Conservation (phyloP, 129 eudicot genomes). For the Saussurea involucrata region DNA sequence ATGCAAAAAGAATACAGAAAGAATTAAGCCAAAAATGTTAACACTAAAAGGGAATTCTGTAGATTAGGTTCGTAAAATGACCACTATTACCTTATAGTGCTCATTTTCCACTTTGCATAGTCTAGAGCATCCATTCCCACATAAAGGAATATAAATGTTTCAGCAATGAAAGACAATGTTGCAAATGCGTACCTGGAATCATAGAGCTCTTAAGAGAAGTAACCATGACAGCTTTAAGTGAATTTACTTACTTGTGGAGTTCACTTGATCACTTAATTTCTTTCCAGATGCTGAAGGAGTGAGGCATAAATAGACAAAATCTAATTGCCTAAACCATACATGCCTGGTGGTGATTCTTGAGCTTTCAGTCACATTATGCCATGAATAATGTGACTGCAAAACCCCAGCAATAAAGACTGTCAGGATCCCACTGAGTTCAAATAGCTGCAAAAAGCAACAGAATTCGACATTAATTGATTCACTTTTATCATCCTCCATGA, state of each 20-base stretch:
- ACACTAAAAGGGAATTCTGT: neutral
- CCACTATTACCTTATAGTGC: constrained; percentile 49
- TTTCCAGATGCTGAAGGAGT: constrained; percentile 1
- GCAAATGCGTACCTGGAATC: constrained; percentile 82
- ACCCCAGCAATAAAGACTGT: constrained; percentile 87
- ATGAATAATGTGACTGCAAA: constrained; percentile 89
- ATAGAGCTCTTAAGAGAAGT: constrained; percentile 4
- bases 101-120: constrained; percentile 77
- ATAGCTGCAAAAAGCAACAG: constrained; percentile 51
- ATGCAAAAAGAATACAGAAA: neutral
- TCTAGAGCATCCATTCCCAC: constrained; percentile 96
- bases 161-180: constrained; percentile 87
- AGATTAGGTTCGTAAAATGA: neutral
- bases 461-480: neutral
- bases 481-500: neutral
- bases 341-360: constrained; percentile 86
- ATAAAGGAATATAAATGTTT: constrained; percentile 84
- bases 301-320: neutral
- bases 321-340: constrained; percentile 10
- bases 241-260: constrained; percentile 13
- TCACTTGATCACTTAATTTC: constrained; percentile 3
- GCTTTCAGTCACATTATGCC: constrained; percentile 88
- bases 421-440: constrained; percentile 77
- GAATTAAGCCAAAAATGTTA: neutral
- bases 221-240: neutral